Percentiles rank a stretch among this genome's conserved stretches.
Conservation (phyloP, 1,284 basidiomycete species). For the Cryptococcus floricola region DNA sequence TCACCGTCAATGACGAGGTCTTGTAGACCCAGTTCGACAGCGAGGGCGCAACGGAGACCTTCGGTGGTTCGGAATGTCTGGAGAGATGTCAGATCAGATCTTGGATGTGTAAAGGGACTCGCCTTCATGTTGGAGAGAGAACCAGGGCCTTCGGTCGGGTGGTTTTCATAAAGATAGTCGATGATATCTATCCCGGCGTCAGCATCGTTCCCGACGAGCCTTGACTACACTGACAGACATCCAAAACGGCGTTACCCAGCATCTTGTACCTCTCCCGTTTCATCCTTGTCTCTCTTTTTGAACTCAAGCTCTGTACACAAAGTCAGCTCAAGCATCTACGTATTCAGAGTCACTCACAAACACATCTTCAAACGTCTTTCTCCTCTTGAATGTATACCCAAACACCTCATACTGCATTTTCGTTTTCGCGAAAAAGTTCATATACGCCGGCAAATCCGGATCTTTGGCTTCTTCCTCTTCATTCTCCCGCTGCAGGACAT, state of each 20-base stretch:
- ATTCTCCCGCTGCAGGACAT: conserved; percentile 1
- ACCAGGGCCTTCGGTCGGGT: conserved; percentile 20
- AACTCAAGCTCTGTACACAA: background rate
- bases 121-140: conserved; percentile 27
- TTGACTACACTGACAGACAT: conserved; percentile 20
- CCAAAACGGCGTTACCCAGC: conserved; percentile 29
- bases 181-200: conserved; percentile 17
- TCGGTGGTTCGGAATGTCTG: background rate
- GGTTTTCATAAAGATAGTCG: conserved; percentile 17
- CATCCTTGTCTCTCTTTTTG: conserved; percentile 3
- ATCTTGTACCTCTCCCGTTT: conserved; percentile 22
- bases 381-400: conserved; percentile 29
- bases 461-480: background rate
- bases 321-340: background rate
- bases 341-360: conserved; percentile 14
- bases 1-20: conserved; percentile 13
- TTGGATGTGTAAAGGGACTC: background rate
- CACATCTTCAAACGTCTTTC: conserved; percentile 6
- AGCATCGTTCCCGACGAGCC: background rate
- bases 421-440: conserved; percentile 10
- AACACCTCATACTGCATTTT: conserved; percentile 12
- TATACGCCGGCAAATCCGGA: conserved; percentile 3
- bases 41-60: conserved; percentile 7
- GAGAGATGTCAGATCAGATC: background rate
- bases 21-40: conserved; percentile 6